Conservation (phyloP, 2,329 filamentous ascomycete genomes). For the Colletotrichum sp. region DNA sequence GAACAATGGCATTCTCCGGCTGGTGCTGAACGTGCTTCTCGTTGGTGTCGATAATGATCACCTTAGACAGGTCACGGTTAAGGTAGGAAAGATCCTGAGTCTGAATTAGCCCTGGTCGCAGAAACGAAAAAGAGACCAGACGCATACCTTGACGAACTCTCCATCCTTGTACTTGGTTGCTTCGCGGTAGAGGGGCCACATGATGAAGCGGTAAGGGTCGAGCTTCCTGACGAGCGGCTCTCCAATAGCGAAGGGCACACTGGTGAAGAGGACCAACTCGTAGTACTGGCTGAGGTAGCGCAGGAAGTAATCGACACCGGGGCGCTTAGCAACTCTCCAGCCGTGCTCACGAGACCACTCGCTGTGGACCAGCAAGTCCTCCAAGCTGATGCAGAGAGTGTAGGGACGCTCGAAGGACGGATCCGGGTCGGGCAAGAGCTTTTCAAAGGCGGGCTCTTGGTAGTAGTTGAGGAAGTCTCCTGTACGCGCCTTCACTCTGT, state of each 20-base stretch:
- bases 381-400: conserved; percentile 89
- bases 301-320: conserved; percentile 95
- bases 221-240: conserved; percentile 91
- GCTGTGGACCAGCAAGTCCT: conserved; percentile 93
- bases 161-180: conserved; percentile 97
- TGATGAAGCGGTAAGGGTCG: conserved; percentile 92
- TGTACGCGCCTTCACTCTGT: conserved; percentile 77
- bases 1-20: conserved; percentile 93
- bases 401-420: conserved; percentile 84
- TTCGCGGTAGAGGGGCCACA: conserved; percentile 93
- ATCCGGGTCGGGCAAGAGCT: conserved; percentile 84
- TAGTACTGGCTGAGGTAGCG: conserved; percentile 98
- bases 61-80: conserved; percentile 94
- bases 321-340: conserved; percentile 93
- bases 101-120: conserved; percentile 17
- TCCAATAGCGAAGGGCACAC: conserved; percentile 80
- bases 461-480: conserved; percentile 86
- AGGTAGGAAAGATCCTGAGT: conserved; percentile 91
- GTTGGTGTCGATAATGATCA: conserved; percentile 92
- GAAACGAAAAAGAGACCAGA: neutral
- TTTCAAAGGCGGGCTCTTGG: conserved; percentile 92
- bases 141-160: conserved; percentile 87
- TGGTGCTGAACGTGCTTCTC: conserved; percentile 82
- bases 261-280: conserved; percentile 95
- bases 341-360: conserved; percentile 95